Percentiles rank a stretch among this genome's conserved stretches.
These are phyloP conservation scores for Aspergillus nomiae DNA, from an alignment of 2,329 filamentous ascomycete genomes.

Conservation along the genomic window DNA sequence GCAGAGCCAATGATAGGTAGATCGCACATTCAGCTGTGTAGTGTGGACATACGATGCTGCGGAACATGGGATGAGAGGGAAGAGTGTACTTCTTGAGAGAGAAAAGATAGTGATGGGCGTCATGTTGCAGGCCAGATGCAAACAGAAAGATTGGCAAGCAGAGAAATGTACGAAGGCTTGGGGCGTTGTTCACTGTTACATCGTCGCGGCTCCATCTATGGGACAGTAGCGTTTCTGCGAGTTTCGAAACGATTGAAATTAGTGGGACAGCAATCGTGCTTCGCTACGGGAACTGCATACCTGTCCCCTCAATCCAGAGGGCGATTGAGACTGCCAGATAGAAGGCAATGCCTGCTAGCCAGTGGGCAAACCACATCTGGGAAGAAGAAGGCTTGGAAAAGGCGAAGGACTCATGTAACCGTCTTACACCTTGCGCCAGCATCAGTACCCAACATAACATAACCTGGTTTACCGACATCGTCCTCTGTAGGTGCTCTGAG, in stretches of 20 bases:
- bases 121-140: conserved; percentile 73
- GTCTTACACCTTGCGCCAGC: conserved; percentile 71
- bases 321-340: conserved; percentile 74
- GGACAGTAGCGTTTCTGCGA: conserved; percentile 35
- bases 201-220: conserved; percentile 37
- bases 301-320: conserved; percentile 80
- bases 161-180: conserved; percentile 55
- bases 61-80: conserved; percentile 72
- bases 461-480: conserved; percentile 66
- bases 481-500: conserved; percentile 34
- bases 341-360: conserved; percentile 74
- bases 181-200: conserved; percentile 40
- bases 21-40: conserved; percentile 87
- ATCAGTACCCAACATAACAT: conserved; percentile 71
- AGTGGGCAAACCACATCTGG: conserved; percentile 84
- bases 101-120: conserved; percentile 70
- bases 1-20: conserved; percentile 75
- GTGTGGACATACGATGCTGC: conserved; percentile 76
- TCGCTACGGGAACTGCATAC: conserved; percentile 50
- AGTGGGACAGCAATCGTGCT: background rate
- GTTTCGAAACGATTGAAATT: background rate
- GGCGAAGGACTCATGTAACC: conserved; percentile 72
- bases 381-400: conserved; percentile 69
- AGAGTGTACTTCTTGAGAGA: conserved; percentile 80
- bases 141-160: conserved; percentile 66